Conservation (phyloP, 148 eudicot genomes). For the Camellia japonica region DNA sequence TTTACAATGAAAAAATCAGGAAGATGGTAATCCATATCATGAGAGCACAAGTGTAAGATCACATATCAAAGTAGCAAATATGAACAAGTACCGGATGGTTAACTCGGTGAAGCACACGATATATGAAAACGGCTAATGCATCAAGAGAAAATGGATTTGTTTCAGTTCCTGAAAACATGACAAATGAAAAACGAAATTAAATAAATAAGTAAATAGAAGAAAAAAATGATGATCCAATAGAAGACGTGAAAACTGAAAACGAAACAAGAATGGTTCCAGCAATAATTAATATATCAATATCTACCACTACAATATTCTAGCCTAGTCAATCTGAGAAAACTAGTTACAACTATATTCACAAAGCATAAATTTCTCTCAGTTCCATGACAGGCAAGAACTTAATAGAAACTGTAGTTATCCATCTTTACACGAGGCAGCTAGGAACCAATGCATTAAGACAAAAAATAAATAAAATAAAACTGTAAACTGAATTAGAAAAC, state of each 20-base stretch:
- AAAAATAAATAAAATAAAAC: not conserved
- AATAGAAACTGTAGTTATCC: not conserved
- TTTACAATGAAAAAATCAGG: slow-evolving; percentile 7
- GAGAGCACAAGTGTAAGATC: not conserved
- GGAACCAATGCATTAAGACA: not conserved
- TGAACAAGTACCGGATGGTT: slow-evolving; percentile 78
- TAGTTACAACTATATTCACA: not conserved
- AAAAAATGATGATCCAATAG: not conserved
- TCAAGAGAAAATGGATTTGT: slow-evolving; percentile 87
- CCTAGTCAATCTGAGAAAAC: not conserved
- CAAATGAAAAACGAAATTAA: not conserved
- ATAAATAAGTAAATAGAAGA: not conserved
- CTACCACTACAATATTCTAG: not conserved
- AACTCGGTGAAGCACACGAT: slow-evolving; percentile 75
- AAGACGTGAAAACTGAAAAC: not conserved
- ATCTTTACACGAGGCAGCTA: slow-evolving; percentile 1
- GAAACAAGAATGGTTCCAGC: not conserved
- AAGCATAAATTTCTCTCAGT: not conserved
- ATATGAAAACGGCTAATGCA: slow-evolving; percentile 84
- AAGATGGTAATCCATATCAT: not conserved
- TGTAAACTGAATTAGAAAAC: not conserved
- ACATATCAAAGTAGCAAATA: not conserved
- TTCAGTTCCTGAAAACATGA: slow-evolving; percentile 63
- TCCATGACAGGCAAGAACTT: not conserved
- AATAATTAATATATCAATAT: slow-evolving; percentile 2